Base-by-base conservation (phyloP, 495 filamentous ascomycete species). In the Penicillium herquei region DNA sequence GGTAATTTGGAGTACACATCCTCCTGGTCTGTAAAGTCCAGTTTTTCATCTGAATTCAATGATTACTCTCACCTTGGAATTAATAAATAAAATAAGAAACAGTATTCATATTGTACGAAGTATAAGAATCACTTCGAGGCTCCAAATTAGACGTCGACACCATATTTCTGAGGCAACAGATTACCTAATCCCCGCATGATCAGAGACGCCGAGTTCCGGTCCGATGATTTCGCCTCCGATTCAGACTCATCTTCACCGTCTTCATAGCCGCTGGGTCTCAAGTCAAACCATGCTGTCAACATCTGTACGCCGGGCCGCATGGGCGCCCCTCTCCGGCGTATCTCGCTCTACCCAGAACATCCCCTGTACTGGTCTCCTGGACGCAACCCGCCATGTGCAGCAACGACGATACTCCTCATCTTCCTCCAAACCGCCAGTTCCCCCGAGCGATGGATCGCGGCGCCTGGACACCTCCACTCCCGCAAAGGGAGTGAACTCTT, bases 361-460 rank as follows among this genome's bases (percentile, higher is more conserved):
- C 52, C 63, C 73, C 39, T 62, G 67, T 32, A 62, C 64, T 57
- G 63, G 59, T 52, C 60, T 68, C 40, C 57, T 67, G 52, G 56
- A 62, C 59, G 62, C 69, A 46, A 69, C 72, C 51, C 63, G 67
- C 46, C 62, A 66, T 61, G 56, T 71, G 48, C 79, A 81, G 63
- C 78, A 82, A 59, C 76, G 78, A 57, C 78, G 78, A 55, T 76
- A 81, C 62, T 82, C 79, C 37, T 77, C 74, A 48, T 81, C 78
- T 21, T 81, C 78, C 34, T 81, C 78, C 12, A 82, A 79, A 59
- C 77, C 71, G 7, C 71, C 70, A 26, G 64, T 70, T 21, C 71
- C 71, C 17, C 71, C 77, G 13, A 79, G 74, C 52, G 74, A 79
- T 72, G 74, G 77, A 39, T 68, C 75, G 17, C 62, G 69, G 26